Evolutionary conservation across 805 yeast species (phyloP).

Genomic region (Tetrapisispora fleetii): DNA sequence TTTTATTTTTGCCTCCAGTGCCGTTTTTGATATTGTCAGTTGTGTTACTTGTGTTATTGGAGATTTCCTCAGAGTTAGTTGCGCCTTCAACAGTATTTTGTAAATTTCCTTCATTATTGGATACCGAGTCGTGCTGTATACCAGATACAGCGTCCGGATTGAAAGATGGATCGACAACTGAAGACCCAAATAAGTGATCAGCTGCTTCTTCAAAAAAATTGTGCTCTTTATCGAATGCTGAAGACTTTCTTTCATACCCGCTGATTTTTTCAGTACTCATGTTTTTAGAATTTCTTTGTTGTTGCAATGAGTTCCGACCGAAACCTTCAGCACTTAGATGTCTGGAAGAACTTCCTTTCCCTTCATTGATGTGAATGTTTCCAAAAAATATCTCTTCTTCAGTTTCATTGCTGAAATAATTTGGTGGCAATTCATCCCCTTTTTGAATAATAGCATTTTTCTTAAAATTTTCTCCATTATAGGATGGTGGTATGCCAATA

Average conservation of each 20-base stretch:
- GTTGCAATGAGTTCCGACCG: not conserved
- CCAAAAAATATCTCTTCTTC: slow-evolving; percentile 21
- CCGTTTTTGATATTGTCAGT: too few relatives aligned
- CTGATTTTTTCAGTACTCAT: not conserved
- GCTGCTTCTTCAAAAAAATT: slow-evolving; percentile 10
- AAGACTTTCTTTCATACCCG: slow-evolving; percentile 28
- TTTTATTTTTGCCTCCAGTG: not conserved
- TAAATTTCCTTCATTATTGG: not conserved
- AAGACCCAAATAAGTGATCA: not conserved
- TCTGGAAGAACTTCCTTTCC: slow-evolving; percentile 1
- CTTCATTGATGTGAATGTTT: not conserved
- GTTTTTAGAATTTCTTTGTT: not conserved
- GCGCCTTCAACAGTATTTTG: not conserved
- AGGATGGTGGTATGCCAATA: slow-evolving; percentile 38
- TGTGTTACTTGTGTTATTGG: too few relatives aligned
- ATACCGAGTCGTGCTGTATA: not conserved
- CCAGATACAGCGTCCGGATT: not conserved
- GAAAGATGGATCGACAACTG: not conserved
- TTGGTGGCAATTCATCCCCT: slow-evolving; percentile 67
- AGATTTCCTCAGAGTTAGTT: not conserved
- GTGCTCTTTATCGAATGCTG: slow-evolving; percentile 26
- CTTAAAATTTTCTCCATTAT: slow-evolving; percentile 32
- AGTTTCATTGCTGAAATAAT: slow-evolving; percentile 31
- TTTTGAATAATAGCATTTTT: slow-evolving; percentile 52
- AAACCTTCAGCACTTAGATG: not conserved